Percentiles rank a stretch among this genome's conserved stretches.
Conservation (phyloP, 495 filamentous ascomycete species). For the Apodospora peruviana region DNA sequence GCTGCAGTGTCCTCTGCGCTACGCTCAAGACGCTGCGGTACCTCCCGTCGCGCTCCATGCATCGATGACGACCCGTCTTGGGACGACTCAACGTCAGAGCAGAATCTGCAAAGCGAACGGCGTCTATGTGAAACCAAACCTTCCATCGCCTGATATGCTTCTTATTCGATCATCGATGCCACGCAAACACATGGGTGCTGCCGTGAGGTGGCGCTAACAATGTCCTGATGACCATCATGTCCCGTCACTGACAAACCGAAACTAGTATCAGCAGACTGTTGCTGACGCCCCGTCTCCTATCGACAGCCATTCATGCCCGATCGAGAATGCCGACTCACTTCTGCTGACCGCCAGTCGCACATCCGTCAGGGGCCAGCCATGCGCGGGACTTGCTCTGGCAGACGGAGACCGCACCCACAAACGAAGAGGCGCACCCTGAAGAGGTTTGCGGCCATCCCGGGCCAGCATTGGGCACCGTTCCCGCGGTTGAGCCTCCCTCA, state of each 20-base stretch:
- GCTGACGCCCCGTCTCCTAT: slow-evolving; percentile 10
- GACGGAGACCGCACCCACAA: slow-evolving; percentile 1
- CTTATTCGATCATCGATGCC: slow-evolving; percentile 6
- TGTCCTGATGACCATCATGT: slow-evolving; percentile 17
- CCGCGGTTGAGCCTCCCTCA: slow-evolving; percentile 7
- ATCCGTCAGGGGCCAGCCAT: neutral
- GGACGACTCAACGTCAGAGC: neutral
- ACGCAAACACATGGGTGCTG: slow-evolving; percentile 3
- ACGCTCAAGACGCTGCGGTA: slow-evolving; percentile 2
- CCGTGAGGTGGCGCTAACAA: slow-evolving; percentile 6
- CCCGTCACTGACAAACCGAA: slow-evolving; percentile 18
- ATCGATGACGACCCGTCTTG: neutral
- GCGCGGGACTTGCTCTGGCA: neutral
- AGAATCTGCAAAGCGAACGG: neutral
- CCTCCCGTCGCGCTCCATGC: neutral
- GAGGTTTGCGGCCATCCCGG: neutral
- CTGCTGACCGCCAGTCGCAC: slow-evolving; percentile 15
- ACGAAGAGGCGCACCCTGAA: neutral
- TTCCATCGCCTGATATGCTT: slow-evolving; percentile 15
- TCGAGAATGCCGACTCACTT: slow-evolving; percentile 8
- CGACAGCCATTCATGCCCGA: slow-evolving; percentile 8
- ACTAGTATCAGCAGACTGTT: slow-evolving; percentile 22
- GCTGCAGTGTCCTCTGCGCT: neutral
- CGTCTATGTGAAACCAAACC: slow-evolving; percentile 6
- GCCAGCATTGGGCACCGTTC: slow-evolving; percentile 6